These are phyloP conservation scores for Phascolomyces articulosus DNA, from an alignment of 371 early-diverging fungal genomes.

Conservation along the genomic window DNA sequence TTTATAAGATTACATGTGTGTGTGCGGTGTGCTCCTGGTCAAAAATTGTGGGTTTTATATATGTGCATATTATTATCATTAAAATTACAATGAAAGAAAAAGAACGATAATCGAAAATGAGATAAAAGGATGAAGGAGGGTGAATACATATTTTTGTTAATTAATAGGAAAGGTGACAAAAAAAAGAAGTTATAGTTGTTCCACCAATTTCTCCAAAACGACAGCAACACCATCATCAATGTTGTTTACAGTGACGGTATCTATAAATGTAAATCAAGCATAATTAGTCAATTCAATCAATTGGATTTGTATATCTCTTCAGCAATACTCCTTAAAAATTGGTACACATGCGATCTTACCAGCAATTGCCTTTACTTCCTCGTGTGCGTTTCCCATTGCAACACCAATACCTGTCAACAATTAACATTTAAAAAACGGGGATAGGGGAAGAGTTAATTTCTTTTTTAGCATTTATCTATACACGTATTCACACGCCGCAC, in stretches of 20 bases:
- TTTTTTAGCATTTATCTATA: neutral
- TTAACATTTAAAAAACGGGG: too few relatives aligned
- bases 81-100: neutral
- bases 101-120: neutral
- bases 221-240: conserved; percentile 40
- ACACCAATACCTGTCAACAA: conserved; percentile 28
- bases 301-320: too few relatives aligned
- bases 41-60: neutral
- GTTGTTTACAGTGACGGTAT: conserved; percentile 29
- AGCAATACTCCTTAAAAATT: neutral
- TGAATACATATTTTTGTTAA: too few relatives aligned
- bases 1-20: neutral
- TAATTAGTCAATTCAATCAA: too few relatives aligned
- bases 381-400: conserved; percentile 45
- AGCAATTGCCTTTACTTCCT: conserved; percentile 35
- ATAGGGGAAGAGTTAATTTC: neutral
- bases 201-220: conserved; percentile 33
- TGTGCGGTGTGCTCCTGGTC: neutral
- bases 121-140: neutral
- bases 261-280: conserved; percentile 11
- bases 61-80: neutral
- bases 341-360: conserved; percentile 24
- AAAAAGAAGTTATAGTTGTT: conserved; percentile 8
- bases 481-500: neutral
- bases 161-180: too few relatives aligned